Evolutionary conservation across 352 stramenopile genomes (phyloP), one percentile per base, ranked within the genome.

Genomic region (Phytophthora nicotianae): DNA sequence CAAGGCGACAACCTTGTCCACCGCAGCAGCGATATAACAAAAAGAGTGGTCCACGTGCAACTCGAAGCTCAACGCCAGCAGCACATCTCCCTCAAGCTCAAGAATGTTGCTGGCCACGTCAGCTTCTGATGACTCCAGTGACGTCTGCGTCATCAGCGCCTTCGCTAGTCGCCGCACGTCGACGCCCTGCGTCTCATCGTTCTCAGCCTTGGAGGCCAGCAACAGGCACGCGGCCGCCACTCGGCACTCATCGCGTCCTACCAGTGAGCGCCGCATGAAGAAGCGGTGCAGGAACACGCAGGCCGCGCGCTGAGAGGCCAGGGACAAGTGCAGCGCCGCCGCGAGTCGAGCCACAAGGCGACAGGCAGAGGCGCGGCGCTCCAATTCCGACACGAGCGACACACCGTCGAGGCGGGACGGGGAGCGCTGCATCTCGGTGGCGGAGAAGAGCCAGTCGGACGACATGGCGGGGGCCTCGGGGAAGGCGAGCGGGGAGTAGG

Each of bases 271-370:
- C 43, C 69, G 60, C 48, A 73, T 74, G 48, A 70, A 79, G 53
- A 86, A 86, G 45, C 76, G 63, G 60, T 87, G 77, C 41, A 87
- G 75, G 32, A 77, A 87, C 35, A 75, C 67, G 40, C 75, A 68
- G 46, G 72, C 75, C 26, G 62, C 74, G 46, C 61, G 68, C 19
- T 80, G 64, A 5, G 62, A 64, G n/a, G 79, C 54, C 16, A 76
- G 70, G 50, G 71, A 69, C 50, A 84, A 43, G 9, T 50, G 48
- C 43, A 84, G 51, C 38, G 48, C n/a, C 11, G 46, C 40, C 13
- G 56, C 68, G 14, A 86, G 32, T 19, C 65, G 58, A 26, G 70
- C 69, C 24, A 84, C 53, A 32, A 83, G 70, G 24, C 60, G 51
- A 29, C 74, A 83, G 23, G 61, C 68, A 29, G 58, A 46, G 27